Evolutionary conservation across 1,284 basidiomycete species (phyloP), one percentile per base, ranked within the genome.

Genomic region (Ganoderma sp.): DNA sequence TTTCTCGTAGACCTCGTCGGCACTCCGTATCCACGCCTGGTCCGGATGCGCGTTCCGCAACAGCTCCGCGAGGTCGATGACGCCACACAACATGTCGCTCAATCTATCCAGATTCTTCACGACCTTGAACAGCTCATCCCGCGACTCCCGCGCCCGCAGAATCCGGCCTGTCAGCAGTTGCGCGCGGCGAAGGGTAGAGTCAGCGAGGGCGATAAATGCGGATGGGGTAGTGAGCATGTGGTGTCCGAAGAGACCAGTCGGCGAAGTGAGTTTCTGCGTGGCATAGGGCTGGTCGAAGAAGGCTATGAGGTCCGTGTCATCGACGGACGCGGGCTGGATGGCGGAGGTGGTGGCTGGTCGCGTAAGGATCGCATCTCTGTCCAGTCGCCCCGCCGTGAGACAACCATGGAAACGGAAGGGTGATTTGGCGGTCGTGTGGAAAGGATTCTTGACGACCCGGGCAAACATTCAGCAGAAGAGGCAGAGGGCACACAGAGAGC

Each of bases 51-150:
- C 92, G 77, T 98, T 97, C 69, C 97, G 87, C 19, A 99, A 86
- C 59, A 98, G 87, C 79, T 99, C 97, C 67, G 96, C 94, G 74
- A 98, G 89, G 81, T 99, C 97, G 71, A 99, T 99, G 67, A 99
- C 95, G 9, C 95, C 93, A 77, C 97, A 99, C 2, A 99, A 83
- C 77, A 98, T 85, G 81, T 99, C 97, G 78, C 96, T 98, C 71
- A 99, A 88, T 67, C 97, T 85, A 81, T 99, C 97, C 69, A 99
- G 82, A 77, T 96, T 96, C 85, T 97, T 98, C 71, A 97, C 94
- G 22, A 95, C 94, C 78, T 90, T 88, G 69, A 91, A 82, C 66
- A 97, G 84, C 76, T 97, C 95, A 60, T 83, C 78, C 58, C 87
- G 84, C 2, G 90, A 90, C 73, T 89, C 84, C 67, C 83, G 82